Conservation (phyloP, 1,284 basidiomycete genomes). For the Ganoderma lingzhi region DNA sequence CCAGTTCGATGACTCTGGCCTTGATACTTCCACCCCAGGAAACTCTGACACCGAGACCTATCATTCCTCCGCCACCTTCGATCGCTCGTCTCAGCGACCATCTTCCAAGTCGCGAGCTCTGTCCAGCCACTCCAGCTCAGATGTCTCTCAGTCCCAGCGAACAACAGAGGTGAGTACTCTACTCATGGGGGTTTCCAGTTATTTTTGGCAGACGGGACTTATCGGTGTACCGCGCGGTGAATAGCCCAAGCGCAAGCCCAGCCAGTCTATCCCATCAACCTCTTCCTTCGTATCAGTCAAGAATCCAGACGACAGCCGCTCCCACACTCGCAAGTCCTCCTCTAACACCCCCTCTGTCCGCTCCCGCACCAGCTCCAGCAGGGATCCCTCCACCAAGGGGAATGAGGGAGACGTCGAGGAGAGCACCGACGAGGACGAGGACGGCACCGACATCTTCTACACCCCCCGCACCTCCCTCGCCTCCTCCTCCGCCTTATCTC, state of each 20-base stretch:
- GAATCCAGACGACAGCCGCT: conserved; percentile 26
- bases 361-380: conserved; percentile 25
- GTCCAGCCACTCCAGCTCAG: conserved; percentile 19
- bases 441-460: conserved; percentile 58
- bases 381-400: conserved; percentile 29
- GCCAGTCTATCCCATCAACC: conserved; percentile 41
- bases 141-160: conserved; percentile 18
- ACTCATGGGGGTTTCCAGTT: background rate
- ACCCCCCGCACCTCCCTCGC: conserved; percentile 53
- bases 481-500: conserved; percentile 53
- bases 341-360: conserved; percentile 29
- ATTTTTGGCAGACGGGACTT: conserved; percentile 21
- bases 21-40: conserved; percentile 30
- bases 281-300: conserved; percentile 31
- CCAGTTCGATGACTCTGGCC: conserved; percentile 31
- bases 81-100: conserved; percentile 17
- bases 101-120: conserved; percentile 16
- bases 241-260: conserved; percentile 36
- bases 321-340: conserved; percentile 24
- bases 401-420: conserved; percentile 41
- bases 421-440: conserved; percentile 47
- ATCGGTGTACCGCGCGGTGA: conserved; percentile 18
- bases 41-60: conserved; percentile 31
- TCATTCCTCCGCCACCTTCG: conserved; percentile 14
- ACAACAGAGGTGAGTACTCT: conserved; percentile 17